Conservation (phyloP, 169 alveolate genomes). For the Plasmodium berghei region DNA sequence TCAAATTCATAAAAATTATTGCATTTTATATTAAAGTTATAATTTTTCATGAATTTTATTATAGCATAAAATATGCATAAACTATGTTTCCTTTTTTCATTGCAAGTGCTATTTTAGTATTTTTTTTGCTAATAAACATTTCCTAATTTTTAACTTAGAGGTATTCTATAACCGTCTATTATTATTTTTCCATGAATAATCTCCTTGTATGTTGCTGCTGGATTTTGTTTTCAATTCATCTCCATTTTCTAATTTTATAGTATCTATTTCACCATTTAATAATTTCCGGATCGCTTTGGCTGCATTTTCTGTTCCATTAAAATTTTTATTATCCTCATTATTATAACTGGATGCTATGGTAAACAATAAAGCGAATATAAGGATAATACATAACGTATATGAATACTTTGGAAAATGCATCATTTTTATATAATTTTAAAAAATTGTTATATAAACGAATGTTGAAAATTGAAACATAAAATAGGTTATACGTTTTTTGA, state of each 20-base stretch:
- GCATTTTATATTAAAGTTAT: too few species aligned
- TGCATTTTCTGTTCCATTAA: constrained; percentile 72
- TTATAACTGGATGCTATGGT: constrained; percentile 3
- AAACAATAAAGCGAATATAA: constrained; percentile 17
- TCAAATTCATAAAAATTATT: too few species aligned
- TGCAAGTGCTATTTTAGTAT: too few species aligned
- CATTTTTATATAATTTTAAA: constrained; percentile 40
- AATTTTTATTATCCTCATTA: constrained; percentile 18
- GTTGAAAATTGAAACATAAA: neutral
- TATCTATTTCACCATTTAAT: constrained; percentile 59
- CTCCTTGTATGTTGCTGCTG: constrained; percentile 9
- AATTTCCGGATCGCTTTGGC: constrained; percentile 65
- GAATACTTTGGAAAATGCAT: constrained; percentile 2
- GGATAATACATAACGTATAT: constrained; percentile 11
- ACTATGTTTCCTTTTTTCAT: too few species aligned
- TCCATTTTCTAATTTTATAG: constrained; percentile 69
- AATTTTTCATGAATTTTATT: too few species aligned
- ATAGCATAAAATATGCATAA: too few species aligned
- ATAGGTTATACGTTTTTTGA: constrained; percentile 8
- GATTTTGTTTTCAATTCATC: constrained; percentile 53
- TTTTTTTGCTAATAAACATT: too few species aligned
- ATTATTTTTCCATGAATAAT: constrained; percentile 1
- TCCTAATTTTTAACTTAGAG: too few species aligned
- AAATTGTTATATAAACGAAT: constrained; percentile 5
- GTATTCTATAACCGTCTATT: neutral